Evolutionary conservation across 805 yeast genomes (phyloP), one percentile per base, ranked within the genome.

Genomic region (Dipodascopsis tothii): DNA sequence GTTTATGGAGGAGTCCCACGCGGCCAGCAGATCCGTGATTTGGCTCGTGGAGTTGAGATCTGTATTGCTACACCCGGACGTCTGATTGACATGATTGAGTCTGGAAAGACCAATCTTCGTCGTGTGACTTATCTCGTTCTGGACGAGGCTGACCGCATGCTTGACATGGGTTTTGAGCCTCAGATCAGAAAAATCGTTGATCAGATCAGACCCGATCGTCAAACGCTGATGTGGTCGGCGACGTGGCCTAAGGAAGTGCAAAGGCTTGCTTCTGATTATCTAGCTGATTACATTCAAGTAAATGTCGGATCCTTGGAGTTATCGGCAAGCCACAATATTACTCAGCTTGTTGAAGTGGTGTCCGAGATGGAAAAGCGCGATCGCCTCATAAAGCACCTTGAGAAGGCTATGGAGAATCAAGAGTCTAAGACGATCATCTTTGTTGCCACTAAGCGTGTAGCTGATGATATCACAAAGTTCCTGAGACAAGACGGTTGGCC

Each of bases 121-220:
- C 84, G 97, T 73, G 96, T 92, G 52, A 92, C 97, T 42, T 92
- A 92, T 70, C 76, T 92, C 65, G 97, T 92, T 51, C 76, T 92
- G 60, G 98, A 92, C 69, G 98, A 92, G 78, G 98, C 98, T 61
- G 98, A 92, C 71, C 84, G 98, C 76, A 92, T 92, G 98, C 79
- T 92, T 71, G 98, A 92, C 74, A 92, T 92, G 98, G 98, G 98
- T 67, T 92, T 92, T 68, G 98, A 92, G 75, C 97, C 97, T 57
- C 97, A 90, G 77, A 92, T 92, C 68, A 81, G 98, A 76, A 90
- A 90, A 72, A 92, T 92, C 68, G 90, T 92, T 56, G 56, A 52
- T 35, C 97, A 90, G 75, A 92, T 92, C 65, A 84, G 98, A 74
- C 98, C 98, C 51, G 98, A 92, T 68, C 87, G 97, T 75, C 98